Conservation (phyloP, 352 stramenopile genomes). For the Globisporangium solare region DNA sequence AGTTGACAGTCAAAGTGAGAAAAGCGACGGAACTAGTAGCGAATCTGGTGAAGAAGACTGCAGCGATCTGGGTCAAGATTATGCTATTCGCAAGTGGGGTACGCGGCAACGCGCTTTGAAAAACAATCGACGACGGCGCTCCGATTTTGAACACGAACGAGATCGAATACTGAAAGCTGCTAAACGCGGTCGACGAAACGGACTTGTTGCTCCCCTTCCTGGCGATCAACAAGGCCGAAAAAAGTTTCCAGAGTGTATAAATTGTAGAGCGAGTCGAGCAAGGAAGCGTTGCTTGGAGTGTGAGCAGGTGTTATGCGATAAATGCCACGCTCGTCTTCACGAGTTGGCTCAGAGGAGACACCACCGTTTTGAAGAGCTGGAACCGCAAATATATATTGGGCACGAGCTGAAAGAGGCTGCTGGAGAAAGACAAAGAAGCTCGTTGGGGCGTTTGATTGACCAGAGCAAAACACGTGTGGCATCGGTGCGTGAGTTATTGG, state of each 20-base stretch:
- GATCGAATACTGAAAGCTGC: conserved; percentile 28
- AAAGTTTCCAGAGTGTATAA: conserved; percentile 47
- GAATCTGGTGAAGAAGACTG: not conserved
- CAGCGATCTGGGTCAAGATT: conserved; percentile 11
- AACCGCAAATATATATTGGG: conserved; percentile 24
- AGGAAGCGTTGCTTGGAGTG: conserved; percentile 47
- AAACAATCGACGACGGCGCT: conserved; percentile 17
- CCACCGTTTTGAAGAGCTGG: conserved; percentile 44
- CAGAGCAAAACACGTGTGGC: conserved; percentile 25
- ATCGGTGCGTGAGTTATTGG: conserved; percentile 25
- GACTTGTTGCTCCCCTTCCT: conserved; percentile 51
- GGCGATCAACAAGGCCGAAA: conserved; percentile 21
- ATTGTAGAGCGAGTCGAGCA: conserved; percentile 39
- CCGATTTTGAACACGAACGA: conserved; percentile 39
- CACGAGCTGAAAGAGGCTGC: conserved; percentile 16
- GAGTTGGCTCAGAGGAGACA: conserved; percentile 43
- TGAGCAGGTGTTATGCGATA: conserved; percentile 57
- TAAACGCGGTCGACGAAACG: conserved; percentile 40
- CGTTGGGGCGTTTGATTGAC: conserved; percentile 16
- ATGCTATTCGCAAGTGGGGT: conserved; percentile 29
- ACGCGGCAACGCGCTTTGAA: conserved; percentile 33
- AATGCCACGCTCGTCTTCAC: conserved; percentile 54
- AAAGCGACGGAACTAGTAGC: not conserved
- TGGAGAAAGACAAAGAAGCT: conserved; percentile 25
- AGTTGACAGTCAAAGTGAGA: not conserved